Conservation (phyloP, 2,329 filamentous ascomycete species). For the Gaeumannomyces sp. region DNA sequence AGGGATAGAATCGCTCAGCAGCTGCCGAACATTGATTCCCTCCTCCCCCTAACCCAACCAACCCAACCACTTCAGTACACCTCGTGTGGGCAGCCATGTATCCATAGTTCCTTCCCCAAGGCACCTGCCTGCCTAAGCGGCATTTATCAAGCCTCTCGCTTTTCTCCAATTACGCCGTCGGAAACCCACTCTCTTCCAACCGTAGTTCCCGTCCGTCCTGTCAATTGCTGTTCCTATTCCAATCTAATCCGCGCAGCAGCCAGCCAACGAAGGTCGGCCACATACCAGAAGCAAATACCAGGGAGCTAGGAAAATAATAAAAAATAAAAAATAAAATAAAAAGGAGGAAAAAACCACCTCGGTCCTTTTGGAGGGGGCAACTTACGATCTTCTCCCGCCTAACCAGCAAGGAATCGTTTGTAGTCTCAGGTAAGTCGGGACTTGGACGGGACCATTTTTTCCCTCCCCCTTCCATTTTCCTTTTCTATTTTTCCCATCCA, state of each 20-base stretch:
- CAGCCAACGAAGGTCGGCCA: not conserved
- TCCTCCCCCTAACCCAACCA: no score
- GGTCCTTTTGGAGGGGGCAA: no score
- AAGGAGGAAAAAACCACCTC: not conserved
- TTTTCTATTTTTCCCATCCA: not conserved
- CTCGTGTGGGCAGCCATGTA: no score
- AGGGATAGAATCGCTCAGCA: not conserved
- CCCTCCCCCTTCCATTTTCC: not conserved
- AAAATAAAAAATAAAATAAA: not conserved
- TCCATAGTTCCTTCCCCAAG: not conserved
- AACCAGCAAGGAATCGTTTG: not conserved
- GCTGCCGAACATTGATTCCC: not conserved
- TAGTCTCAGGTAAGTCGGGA: slow-evolving; percentile 5
- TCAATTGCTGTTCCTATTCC: not conserved
- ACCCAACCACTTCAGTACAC: no score
- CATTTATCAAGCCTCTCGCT: not conserved
- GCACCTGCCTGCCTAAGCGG: not conserved
- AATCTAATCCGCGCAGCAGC: no score
- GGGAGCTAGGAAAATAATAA: not conserved
- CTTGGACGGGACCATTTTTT: slow-evolving; percentile 3
- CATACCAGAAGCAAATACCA: not conserved
- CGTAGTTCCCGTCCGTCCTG: not conserved
- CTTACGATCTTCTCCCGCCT: not conserved
- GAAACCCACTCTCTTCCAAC: not conserved
- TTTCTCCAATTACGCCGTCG: not conserved